phyloP scores from a whole-genome alignment of 768 basidiomycete genomes.

The Boletus reticulatus region DNA sequence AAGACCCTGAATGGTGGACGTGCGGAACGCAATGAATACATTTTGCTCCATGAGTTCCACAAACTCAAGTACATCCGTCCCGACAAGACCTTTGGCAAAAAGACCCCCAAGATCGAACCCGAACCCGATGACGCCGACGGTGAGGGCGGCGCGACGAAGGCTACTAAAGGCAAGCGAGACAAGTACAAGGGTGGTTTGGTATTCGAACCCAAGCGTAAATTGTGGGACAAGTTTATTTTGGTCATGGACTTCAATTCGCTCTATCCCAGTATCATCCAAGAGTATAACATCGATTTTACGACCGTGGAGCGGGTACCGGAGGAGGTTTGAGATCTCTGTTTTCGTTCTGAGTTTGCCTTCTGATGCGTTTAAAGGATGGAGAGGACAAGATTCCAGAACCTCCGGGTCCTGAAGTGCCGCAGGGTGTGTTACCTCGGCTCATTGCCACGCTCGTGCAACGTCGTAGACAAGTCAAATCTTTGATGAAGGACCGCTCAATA shows the following conservation, averaged over 20 bases:
- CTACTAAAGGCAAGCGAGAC: slow-evolving; percentile 72
- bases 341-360: not conserved
- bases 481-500: slow-evolving; percentile 88
- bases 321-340: slow-evolving; percentile 39
- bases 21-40: slow-evolving; percentile 98
- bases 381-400: slow-evolving; percentile 92
- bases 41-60: slow-evolving; percentile 97
- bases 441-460: slow-evolving; percentile 95
- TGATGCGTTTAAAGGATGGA: slow-evolving; percentile 38
- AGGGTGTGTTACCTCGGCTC: slow-evolving; percentile 93
- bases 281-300: slow-evolving; percentile 99
- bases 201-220: slow-evolving; percentile 91
- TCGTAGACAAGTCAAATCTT: slow-evolving; percentile 82
- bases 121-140: slow-evolving; percentile 57
- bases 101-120: slow-evolving; percentile 47
- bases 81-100: slow-evolving; percentile 89
- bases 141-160: slow-evolving; percentile 41
- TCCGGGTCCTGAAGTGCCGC: slow-evolving; percentile 63
- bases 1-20: slow-evolving; percentile 96
- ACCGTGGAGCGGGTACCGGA: slow-evolving; percentile 76
- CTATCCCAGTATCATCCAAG: slow-evolving; percentile 98
- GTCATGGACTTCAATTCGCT: slow-evolving; percentile 99
- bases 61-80: slow-evolving; percentile 94
- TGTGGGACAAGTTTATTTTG: slow-evolving; percentile 95
- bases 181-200: slow-evolving; percentile 99